Conservation (phyloP, 2,329 filamentous ascomycete genomes). For the Calonectria multiphialidica region DNA sequence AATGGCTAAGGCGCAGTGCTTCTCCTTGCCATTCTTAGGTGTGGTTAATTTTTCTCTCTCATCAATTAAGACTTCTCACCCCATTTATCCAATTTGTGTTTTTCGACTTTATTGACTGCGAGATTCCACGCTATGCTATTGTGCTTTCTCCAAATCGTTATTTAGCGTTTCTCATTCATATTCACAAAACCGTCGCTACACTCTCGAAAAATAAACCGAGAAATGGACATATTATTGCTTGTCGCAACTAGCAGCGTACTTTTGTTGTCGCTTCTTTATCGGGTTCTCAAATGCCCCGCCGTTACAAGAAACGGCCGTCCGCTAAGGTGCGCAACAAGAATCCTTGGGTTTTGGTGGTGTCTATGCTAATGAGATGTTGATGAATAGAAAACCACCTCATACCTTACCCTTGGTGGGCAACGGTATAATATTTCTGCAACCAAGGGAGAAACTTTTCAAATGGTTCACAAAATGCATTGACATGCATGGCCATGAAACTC, state of each 20-base stretch:
- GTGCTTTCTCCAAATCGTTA: no score
- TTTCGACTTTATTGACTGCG: no score
- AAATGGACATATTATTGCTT: neutral
- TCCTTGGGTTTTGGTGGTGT: no score
- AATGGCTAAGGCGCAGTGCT: neutral
- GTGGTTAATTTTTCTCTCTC: no score
- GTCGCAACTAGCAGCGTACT: no score
- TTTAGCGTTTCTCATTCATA: neutral
- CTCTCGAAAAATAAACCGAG: neutral
- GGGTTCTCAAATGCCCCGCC: neutral
- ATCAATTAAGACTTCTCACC: neutral
- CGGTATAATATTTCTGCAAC: slow-evolving; percentile 70
- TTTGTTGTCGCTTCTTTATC: neutral
- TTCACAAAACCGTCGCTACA: no score
- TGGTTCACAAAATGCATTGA: slow-evolving; percentile 73
- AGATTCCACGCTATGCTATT: no score
- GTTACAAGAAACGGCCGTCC: neutral
- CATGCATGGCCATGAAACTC: slow-evolving; percentile 69
- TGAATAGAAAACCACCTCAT: slow-evolving; percentile 59
- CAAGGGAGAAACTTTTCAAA: slow-evolving; percentile 69
- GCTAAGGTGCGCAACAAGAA: no score
- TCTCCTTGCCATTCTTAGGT: neutral
- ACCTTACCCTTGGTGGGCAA: slow-evolving; percentile 70
- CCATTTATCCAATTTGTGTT: no score
- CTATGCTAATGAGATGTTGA: neutral